Evolutionary conservation across 768 basidiomycete species (phyloP), one percentile per base, ranked within the genome.

Genomic region (Boletus subcaerulescens): DNA sequence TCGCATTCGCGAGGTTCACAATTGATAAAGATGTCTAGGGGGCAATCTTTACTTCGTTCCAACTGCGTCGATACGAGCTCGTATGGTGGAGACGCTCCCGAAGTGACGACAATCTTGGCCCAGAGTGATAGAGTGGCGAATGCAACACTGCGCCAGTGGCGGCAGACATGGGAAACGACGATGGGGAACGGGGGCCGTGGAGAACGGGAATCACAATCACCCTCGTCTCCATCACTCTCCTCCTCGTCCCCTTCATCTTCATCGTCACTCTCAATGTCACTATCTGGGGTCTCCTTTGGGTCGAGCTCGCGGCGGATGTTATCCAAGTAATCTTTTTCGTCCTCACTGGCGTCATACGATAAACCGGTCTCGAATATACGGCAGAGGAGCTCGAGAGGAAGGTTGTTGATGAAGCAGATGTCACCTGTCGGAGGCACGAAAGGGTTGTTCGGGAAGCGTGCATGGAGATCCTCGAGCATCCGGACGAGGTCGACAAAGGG

Each of bases 61-160:
- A 89, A 68, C 61, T 79, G 80, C 12, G 64, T 66, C 42, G 65
- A 60, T 5, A 79, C 75, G 48, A 69, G 73, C 9, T 78, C 77
- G 50, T 79, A 77, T 2, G 78, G 77, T 4, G 74, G 69, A 26
- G 67, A 72, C 35, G 71, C 68, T 5, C 57, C 40, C 5, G 48
- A 42, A 20, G 22, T 13, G 18, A 69, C 49, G 1, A 8, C 12
- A 41, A 87, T 71, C 26, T 54, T 67, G 10, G 79, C 80, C 86
- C 86, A 88, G n/a, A 87, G 74, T 11, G 72, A 70, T 1, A 83
- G 80, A 0, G 79, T 80, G 29, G 77, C 76, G 29, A 86, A 52
- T 4, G 83, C 79, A 2, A 77, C 60, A 39, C 68, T 70, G 45
- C 85, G 81, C 85, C 85, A 87, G 52, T 77, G 80, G 26, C 61